These are phyloP conservation scores for Bipolaris bicolor DNA, from an alignment of 2,329 filamentous ascomycete species.

Conservation along the genomic window DNA sequence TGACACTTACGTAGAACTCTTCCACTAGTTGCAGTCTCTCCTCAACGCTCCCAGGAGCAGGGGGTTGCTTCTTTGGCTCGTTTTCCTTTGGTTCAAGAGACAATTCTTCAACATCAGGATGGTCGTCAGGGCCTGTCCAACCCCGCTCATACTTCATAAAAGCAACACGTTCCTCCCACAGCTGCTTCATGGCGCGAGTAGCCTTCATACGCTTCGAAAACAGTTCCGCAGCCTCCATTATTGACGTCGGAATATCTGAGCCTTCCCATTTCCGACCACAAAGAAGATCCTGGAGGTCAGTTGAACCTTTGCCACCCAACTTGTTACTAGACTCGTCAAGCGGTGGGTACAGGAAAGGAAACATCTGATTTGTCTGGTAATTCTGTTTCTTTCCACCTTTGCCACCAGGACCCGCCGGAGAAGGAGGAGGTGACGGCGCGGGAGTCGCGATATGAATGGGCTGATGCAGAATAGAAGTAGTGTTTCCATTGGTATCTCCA, in stretches of 20 bases:
- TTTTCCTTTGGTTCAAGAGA: slow-evolving; percentile 45
- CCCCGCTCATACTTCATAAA: slow-evolving; percentile 93
- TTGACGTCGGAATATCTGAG: slow-evolving; percentile 91
- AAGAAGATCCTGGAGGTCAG: slow-evolving; percentile 77
- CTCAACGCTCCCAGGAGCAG: slow-evolving; percentile 59
- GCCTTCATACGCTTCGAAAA: slow-evolving; percentile 91
- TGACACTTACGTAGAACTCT: slow-evolving; percentile 76
- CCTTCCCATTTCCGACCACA: slow-evolving; percentile 90
- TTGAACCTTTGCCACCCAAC: slow-evolving; percentile 85
- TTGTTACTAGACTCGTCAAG: slow-evolving; percentile 87
- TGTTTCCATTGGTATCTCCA: slow-evolving; percentile 53
- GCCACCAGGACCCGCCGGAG: slow-evolving; percentile 78
- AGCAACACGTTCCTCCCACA: slow-evolving; percentile 91
- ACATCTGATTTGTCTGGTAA: slow-evolving; percentile 98
- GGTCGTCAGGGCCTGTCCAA: slow-evolving; percentile 67
- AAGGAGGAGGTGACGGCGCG: slow-evolving; percentile 92
- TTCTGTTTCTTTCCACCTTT: slow-evolving; percentile 99
- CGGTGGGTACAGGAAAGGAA: slow-evolving; percentile 96
- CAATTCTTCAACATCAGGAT: slow-evolving; percentile 53
- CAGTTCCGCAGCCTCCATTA: slow-evolving; percentile 90
- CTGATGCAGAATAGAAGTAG: slow-evolving; percentile 83
- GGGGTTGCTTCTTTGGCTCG: slow-evolving; percentile 47
- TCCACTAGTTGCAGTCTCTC: slow-evolving; percentile 76
- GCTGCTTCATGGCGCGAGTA: slow-evolving; percentile 86
- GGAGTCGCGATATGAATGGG: slow-evolving; percentile 99